Evolutionary conservation across 169 alveolate species (phyloP).

Genomic region (Cryptosporidium tyzzeri): DNA sequence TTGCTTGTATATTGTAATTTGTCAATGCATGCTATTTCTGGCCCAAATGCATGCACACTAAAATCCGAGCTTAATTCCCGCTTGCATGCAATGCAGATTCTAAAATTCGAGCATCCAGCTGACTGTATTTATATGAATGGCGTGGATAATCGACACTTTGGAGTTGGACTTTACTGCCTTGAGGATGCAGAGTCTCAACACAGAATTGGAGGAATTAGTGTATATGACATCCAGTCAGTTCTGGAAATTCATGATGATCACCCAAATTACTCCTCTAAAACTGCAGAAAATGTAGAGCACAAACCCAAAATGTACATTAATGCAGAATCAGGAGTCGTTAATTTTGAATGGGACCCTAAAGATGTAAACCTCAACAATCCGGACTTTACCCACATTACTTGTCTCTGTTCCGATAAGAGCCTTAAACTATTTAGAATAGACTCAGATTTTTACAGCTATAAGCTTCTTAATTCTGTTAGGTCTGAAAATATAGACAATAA

Average conservation of each 20-base stretch:
- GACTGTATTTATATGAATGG: conserved; percentile 45
- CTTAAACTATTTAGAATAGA: conserved; percentile 23
- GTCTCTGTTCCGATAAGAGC: conserved; percentile 54
- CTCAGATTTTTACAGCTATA: conserved; percentile 6
- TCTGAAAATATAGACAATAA: conserved; percentile 16
- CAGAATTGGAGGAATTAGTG: conserved; percentile 41
- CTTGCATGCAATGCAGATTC: not conserved
- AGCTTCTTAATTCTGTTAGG: conserved; percentile 3
- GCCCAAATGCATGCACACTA: not conserved
- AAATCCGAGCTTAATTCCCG: not conserved
- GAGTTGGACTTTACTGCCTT: conserved; percentile 48
- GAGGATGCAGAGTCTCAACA: conserved; percentile 29
- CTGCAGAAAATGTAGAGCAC: not conserved
- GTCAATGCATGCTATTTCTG: conserved; percentile 2
- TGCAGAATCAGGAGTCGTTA: conserved; percentile 63
- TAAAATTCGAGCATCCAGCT: conserved; percentile 43
- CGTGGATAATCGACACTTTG: conserved; percentile 19
- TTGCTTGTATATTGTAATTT: not conserved
- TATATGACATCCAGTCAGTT: conserved; percentile 21
- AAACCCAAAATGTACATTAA: conserved; percentile 25
- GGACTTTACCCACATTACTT: conserved; percentile 5
- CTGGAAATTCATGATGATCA: not conserved
- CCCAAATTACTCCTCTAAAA: not conserved
- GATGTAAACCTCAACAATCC: too few relatives aligned
- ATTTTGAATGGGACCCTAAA: conserved; percentile 48